These are phyloP conservation scores for Penicillium hordei DNA, from an alignment of 2,329 filamentous ascomycete species.

Conservation along the genomic window DNA sequence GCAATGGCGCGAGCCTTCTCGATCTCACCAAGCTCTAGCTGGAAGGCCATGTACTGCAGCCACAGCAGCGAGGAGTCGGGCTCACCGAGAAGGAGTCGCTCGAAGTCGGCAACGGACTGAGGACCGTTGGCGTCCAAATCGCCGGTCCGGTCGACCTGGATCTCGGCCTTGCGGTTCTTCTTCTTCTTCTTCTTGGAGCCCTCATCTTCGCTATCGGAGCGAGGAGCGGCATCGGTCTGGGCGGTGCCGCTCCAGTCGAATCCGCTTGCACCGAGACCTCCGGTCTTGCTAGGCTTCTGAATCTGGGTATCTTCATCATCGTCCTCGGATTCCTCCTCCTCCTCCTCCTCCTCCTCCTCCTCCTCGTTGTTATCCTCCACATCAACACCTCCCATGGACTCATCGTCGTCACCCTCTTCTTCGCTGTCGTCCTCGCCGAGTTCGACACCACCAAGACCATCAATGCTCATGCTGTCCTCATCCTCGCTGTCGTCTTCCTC, in stretches of 20 bases:
- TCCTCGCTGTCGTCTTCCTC: constrained; percentile 50
- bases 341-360: constrained; percentile 42
- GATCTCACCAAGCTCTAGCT: constrained; percentile 86
- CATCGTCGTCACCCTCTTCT: constrained; percentile 36
- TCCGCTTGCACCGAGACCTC: constrained; percentile 68
- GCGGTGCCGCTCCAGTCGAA: constrained; percentile 83
- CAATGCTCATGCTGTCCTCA: constrained; percentile 45
- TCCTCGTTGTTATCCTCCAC: constrained; percentile 44
- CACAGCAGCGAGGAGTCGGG: constrained; percentile 91
- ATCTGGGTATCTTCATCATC: constrained; percentile 47
- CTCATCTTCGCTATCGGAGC: constrained; percentile 53
- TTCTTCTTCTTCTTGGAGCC: constrained; percentile 61
- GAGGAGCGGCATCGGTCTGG: constrained; percentile 51
- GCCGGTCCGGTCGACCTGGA: constrained; percentile 86
- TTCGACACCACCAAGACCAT: constrained; percentile 33
- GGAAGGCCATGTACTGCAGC: constrained; percentile 99
- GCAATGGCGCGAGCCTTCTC: constrained; percentile 85
- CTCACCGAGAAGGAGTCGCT: constrained; percentile 85
- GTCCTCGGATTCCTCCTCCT: constrained; percentile 32
- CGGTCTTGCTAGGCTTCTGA: constrained; percentile 40
- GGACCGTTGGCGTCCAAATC: constrained; percentile 86
- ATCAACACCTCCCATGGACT: constrained; percentile 47
- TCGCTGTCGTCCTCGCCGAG: constrained; percentile 38
- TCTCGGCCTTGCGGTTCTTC: constrained; percentile 72
- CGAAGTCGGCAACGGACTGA: constrained; percentile 87